Base-by-base conservation (phyloP, 768 basidiomycete species). In the Phanerochaete sordida region DNA sequence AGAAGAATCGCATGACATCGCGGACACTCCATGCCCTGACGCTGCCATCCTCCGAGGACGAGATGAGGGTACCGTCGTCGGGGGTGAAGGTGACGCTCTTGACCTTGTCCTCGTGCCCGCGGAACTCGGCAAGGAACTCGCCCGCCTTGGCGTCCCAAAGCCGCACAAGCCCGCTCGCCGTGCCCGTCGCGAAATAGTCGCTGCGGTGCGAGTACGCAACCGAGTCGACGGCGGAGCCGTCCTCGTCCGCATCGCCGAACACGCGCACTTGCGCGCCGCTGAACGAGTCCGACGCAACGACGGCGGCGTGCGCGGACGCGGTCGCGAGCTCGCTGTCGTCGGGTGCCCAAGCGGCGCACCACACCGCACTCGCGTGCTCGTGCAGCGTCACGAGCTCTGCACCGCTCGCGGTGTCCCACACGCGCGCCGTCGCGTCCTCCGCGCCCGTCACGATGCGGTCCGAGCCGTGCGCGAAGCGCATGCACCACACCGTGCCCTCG, bases 301-400 rank as follows among this genome's bases (percentile, higher is more conserved):
- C 53, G 3, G 56, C 49, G 9, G 50, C 26, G 31, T 82, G 79
- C 31, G 76, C 68, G 33, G 73, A 74, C 1, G 76, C 78, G 7
- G 79, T 77, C 28, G 76, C 74, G 31, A 81, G 70, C 39, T 74
- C 68, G 49, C 72, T 71, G 6, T 77, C 77, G 66, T 81, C 77
- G n/a, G 77, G 78, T 13, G 77, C 77, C 59, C 79, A 75, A 58
- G 72, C 66, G 51, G 78, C 76, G 30, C 71, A 72, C 19, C 76
- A 79, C 30, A 68, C 65, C 1, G 58, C 35, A 19, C 58, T 63
- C 1, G 53, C 62, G 55, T 71, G 68, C 26, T 66, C 64, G 0
- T 39, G 24, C 5, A 64, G 45, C 5, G 46, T 56, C 7, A 56
- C 54, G 1, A 62, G 52, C 24, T 44, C 55, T 23, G 26, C 54